These are phyloP conservation scores for Ceratobasidium sp. DNA, from an alignment of 1,284 basidiomycete species.

Conservation along the genomic window DNA sequence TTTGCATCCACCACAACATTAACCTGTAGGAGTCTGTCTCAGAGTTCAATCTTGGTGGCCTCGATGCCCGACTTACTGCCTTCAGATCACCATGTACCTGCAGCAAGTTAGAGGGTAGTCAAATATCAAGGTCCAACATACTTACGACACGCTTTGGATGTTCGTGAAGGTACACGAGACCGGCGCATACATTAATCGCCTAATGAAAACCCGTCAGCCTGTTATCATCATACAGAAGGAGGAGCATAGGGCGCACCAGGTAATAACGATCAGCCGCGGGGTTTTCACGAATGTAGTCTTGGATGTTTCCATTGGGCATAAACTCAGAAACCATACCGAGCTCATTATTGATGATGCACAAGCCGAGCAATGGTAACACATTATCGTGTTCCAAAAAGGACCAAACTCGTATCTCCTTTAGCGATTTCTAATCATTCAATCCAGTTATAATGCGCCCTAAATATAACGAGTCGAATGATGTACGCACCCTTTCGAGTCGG, in stretches of 20 bases:
- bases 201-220: background rate
- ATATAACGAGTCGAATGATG: too few relatives aligned
- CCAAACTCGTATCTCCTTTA: conserved; percentile 30
- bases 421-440: conserved; percentile 8
- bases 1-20: conserved; percentile 24
- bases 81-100: conserved; percentile 23
- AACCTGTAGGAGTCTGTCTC: background rate
- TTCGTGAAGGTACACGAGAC: conserved; percentile 20
- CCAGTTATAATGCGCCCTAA: background rate
- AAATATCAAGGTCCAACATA: background rate
- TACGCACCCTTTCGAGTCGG: conserved; percentile 21
- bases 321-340: conserved; percentile 33
- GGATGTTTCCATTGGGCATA: conserved; percentile 30
- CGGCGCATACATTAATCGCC: conserved; percentile 28
- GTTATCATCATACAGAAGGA: background rate
- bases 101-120: background rate
- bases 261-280: conserved; percentile 6
- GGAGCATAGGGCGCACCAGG: background rate
- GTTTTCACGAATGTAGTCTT: conserved; percentile 21
- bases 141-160: conserved; percentile 26
- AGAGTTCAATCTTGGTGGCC: background rate
- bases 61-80: background rate
- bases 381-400: conserved; percentile 25
- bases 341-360: conserved; percentile 27
- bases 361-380: conserved; percentile 16